Evolutionary conservation across 495 filamentous ascomycete species (phyloP).

Genomic region (Annulohypoxylon nitens): DNA sequence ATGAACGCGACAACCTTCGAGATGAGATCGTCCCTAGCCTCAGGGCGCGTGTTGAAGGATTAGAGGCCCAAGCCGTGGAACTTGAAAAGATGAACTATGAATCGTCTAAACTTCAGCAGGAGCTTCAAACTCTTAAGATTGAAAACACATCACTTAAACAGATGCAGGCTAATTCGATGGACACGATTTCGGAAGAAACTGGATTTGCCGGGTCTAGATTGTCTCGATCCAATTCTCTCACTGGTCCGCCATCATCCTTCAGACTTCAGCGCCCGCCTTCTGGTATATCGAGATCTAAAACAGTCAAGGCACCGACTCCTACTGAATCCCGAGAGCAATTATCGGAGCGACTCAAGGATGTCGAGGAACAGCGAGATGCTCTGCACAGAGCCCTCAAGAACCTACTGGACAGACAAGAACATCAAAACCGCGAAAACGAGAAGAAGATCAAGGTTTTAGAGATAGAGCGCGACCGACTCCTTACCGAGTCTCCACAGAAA

Average conservation of each 20-base stretch:
- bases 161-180: constrained; percentile 42
- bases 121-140: constrained; percentile 75
- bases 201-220: constrained; percentile 46
- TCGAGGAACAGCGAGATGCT: constrained; percentile 93
- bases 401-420: constrained; percentile 87
- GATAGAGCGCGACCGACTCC: constrained; percentile 79
- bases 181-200: constrained; percentile 50
- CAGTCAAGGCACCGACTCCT: constrained; percentile 61
- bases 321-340: constrained; percentile 76
- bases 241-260: constrained; percentile 49
- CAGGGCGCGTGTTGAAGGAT: constrained; percentile 77
- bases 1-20: constrained; percentile 91
- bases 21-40: constrained; percentile 86
- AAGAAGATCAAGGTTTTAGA: constrained; percentile 82
- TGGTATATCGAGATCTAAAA: constrained; percentile 69
- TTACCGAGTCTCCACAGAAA: constrained; percentile 75
- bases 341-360: constrained; percentile 87
- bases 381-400: constrained; percentile 86
- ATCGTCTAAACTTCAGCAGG: constrained; percentile 81
- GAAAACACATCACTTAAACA: constrained; percentile 69
- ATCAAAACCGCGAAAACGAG: constrained; percentile 81
- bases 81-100: constrained; percentile 78
- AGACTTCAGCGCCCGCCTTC: constrained; percentile 53
- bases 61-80: constrained; percentile 76
- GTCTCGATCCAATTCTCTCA: constrained; percentile 61